phyloP scores from a whole-genome alignment of 345 rosid species.

The Aurinia saxatilis region DNA sequence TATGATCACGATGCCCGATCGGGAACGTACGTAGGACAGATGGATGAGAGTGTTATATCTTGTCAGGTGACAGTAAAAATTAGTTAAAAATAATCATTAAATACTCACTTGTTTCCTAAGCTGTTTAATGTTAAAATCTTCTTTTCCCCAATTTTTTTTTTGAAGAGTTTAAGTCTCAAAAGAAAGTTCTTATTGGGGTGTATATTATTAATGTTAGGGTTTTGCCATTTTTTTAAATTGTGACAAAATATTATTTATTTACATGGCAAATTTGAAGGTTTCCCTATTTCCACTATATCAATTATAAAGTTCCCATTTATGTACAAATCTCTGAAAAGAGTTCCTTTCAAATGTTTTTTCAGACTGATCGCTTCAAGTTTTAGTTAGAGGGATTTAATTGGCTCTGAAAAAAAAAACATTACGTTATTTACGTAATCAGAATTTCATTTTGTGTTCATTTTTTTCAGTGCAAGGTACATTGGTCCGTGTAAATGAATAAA shows the following conservation, averaged over 20 bases:
- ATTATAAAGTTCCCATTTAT: background rate
- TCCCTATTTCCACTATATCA: background rate
- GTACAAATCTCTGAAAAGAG: background rate
- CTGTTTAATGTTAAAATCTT: no score
- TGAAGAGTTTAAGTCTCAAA: no score
- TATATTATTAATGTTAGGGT: no score
- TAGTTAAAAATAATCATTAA: no score
- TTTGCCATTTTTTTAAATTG: background rate
- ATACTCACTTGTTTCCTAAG: no score
- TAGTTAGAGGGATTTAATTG: background rate
- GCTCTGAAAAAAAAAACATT: background rate
- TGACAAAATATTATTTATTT: background rate
- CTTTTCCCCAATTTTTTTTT: no score
- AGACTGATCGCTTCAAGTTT: background rate
- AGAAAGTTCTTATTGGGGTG: no score
- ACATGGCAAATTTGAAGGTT: background rate
- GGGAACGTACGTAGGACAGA: no score
- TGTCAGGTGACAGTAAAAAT: no score
- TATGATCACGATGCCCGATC: no score
- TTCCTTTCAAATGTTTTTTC: background rate
- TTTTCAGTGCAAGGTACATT: conserved; percentile 3
- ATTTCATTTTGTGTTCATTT: background rate
- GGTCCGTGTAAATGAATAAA: background rate
- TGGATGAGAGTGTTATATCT: no score
- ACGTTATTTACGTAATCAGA: background rate